These are phyloP conservation scores for Boletus rubroflammeus DNA, from an alignment of 768 basidiomycete species.

Conservation along the genomic window DNA sequence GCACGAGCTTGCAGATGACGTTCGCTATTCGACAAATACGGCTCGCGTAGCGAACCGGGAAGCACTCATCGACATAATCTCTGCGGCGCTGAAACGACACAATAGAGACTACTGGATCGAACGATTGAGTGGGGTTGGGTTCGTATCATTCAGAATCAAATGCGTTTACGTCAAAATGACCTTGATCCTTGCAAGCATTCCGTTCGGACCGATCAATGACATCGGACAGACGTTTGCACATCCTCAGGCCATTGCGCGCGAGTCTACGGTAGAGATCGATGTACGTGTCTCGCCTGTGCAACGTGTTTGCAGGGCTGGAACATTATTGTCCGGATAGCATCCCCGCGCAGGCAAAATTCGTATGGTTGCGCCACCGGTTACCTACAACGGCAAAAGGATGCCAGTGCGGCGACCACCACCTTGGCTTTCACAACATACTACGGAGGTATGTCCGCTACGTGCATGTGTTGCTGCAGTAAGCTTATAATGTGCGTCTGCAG, in stretches of 20 bases:
- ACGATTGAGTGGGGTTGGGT: conserved; percentile 77
- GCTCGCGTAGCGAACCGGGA: conserved; percentile 72
- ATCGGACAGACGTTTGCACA: conserved; percentile 87
- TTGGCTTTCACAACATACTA: conserved; percentile 83
- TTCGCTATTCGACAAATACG: conserved; percentile 69
- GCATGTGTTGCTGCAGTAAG: background rate
- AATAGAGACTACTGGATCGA: conserved; percentile 73
- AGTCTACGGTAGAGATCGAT: conserved; percentile 72
- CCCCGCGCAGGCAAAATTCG: conserved; percentile 73
- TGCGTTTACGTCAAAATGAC: conserved; percentile 9
- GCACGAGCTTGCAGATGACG: conserved; percentile 57
- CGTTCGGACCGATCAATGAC: conserved; percentile 90
- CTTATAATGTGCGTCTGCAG: conserved; percentile 24
- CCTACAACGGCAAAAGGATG: conserved; percentile 79
- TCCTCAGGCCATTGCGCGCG: conserved; percentile 76
- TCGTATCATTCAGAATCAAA: conserved; percentile 24
- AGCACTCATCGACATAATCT: conserved; percentile 67
- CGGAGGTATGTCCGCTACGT: conserved; percentile 47
- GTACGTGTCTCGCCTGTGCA: conserved; percentile 46
- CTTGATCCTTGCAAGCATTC: conserved; percentile 47
- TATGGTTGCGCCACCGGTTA: conserved; percentile 76
- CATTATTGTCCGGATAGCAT: conserved; percentile 43
- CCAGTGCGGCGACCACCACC: conserved; percentile 73
- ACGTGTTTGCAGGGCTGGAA: conserved; percentile 12
- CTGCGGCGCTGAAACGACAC: conserved; percentile 51